These are phyloP conservation scores for Xylaria nigripes DNA, from an alignment of 495 filamentous ascomycete species.

Conservation along the genomic window DNA sequence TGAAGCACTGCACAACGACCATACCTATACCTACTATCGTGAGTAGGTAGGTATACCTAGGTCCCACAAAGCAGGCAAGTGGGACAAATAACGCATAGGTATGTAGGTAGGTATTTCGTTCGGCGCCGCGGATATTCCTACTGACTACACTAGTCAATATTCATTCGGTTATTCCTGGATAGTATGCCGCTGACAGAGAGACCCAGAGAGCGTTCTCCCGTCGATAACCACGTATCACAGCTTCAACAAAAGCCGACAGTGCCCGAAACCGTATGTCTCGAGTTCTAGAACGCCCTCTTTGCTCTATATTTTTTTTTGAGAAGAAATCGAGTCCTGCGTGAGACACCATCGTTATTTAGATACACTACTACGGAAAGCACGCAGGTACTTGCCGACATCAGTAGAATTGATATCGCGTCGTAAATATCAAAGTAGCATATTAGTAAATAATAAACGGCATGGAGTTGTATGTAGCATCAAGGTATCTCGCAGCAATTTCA, in stretches of 20 bases:
- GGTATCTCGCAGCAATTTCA: background rate
- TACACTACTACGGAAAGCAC: no score
- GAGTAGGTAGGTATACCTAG: no score
- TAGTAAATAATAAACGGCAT: no score
- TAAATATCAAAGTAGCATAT: background rate
- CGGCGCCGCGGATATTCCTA: background rate
- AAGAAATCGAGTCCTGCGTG: background rate
- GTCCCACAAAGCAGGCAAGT: background rate
- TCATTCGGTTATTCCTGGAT: slow-evolving; percentile 4
- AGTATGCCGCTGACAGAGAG: background rate
- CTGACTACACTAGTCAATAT: background rate
- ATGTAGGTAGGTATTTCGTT: background rate
- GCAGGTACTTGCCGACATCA: background rate
- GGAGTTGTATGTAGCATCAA: background rate
- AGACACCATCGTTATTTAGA: background rate
- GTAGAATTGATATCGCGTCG: background rate
- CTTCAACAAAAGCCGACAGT: background rate
- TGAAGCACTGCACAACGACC: no score
- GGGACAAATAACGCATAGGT: background rate
- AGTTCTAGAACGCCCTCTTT: background rate
- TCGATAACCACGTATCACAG: background rate
- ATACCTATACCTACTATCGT: no score
- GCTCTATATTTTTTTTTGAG: background rate
- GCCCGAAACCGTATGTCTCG: background rate
- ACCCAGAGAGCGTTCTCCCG: background rate